Percentiles rank a stretch among this genome's conserved stretches.
These are phyloP conservation scores for Mycena capillaripes DNA, from an alignment of 768 basidiomycete species.

Conservation along the genomic window DNA sequence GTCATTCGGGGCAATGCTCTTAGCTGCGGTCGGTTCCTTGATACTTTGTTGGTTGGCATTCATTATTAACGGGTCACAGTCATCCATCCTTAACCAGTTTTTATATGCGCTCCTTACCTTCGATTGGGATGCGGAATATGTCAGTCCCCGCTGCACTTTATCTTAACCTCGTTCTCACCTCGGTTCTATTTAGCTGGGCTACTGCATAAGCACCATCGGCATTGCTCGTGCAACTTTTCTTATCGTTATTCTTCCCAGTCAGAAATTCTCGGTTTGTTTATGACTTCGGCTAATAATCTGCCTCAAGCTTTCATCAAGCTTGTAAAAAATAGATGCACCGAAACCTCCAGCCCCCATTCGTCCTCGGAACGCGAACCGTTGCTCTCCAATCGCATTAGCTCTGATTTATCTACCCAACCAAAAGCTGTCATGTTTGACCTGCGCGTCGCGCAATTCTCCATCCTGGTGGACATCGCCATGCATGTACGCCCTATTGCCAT, in stretches of 20 bases:
- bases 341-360: slow-evolving; percentile 39
- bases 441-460: slow-evolving; percentile 71
- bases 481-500: slow-evolving; percentile 63
- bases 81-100: slow-evolving; percentile 68
- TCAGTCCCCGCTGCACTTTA: background rate
- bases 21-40: slow-evolving; percentile 57
- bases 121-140: slow-evolving; percentile 57
- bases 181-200: slow-evolving; percentile 71
- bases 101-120: slow-evolving; percentile 74
- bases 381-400: slow-evolving; percentile 33
- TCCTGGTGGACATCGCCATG: slow-evolving; percentile 69
- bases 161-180: too few relatives aligned
- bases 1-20: slow-evolving; percentile 63
- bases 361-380: slow-evolving; percentile 33
- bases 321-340: slow-evolving; percentile 55
- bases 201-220: slow-evolving; percentile 73
- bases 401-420: slow-evolving; percentile 22
- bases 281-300: background rate
- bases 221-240: slow-evolving; percentile 68
- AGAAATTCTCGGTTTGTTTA: slow-evolving; percentile 34
- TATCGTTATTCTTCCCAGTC: slow-evolving; percentile 72
- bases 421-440: slow-evolving; percentile 71
- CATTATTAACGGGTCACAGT: slow-evolving; percentile 53
- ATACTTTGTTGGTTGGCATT: background rate
- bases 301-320: slow-evolving; percentile 59